Conservation (phyloP, 257 asterid genomes). For the Solanum arcanum region DNA sequence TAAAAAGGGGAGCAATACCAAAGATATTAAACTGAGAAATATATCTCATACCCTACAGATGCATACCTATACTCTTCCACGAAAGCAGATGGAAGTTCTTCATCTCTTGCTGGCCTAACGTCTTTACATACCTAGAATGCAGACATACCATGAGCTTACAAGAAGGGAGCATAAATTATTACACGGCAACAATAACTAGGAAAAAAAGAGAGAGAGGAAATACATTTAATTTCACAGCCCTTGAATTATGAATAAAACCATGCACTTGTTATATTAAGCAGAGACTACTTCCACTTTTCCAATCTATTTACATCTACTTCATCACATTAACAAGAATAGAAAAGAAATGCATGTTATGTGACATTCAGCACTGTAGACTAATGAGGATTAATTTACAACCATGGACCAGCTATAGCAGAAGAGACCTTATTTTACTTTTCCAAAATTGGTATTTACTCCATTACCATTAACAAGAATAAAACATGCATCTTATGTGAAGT, state of each 20-base stretch:
- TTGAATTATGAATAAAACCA: not conserved
- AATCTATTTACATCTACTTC: not conserved
- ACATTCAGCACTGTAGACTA: not conserved
- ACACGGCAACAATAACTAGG: not conserved
- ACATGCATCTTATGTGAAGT: not conserved
- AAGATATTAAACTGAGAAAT: not conserved
- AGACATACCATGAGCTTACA: not conserved
- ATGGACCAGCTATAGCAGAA: not conserved
- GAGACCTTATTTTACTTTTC: not conserved
- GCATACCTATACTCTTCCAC: slow-evolving; percentile 79
- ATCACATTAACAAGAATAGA: not conserved
- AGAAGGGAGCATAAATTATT: not conserved
- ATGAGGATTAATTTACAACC: not conserved
- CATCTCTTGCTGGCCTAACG: slow-evolving; percentile 76
- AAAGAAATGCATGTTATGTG: not conserved
- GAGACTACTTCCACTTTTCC: not conserved
- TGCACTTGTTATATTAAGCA: not conserved
- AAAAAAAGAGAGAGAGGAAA: not conserved
- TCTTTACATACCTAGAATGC: slow-evolving; percentile 55
- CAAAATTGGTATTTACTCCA: not conserved
- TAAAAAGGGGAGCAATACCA: not conserved
- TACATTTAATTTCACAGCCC: not conserved
- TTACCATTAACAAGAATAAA: not conserved
- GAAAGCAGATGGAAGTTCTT: slow-evolving; percentile 84
- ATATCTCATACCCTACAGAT: not conserved